Evolutionary conservation across 495 filamentous ascomycete species (phyloP).

Genomic region (Penicillium pulvis): DNA sequence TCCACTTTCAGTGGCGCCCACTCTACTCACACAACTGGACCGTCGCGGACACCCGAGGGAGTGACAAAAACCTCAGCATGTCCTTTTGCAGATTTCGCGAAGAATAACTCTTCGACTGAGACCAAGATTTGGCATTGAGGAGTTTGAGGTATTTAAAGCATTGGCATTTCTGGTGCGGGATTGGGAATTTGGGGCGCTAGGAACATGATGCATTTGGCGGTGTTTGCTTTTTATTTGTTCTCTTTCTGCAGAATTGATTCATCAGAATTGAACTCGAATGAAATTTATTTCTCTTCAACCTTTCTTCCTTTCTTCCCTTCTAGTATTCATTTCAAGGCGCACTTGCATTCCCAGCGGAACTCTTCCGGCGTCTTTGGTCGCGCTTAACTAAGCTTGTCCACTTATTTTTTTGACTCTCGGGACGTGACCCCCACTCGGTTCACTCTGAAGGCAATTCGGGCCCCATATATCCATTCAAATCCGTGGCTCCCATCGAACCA

Average conservation of each 20-base stretch:
- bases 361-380: neutral
- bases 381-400: neutral
- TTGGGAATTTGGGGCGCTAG: constrained; percentile 1
- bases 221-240: constrained; percentile 1
- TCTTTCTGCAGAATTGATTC: too few relatives aligned
- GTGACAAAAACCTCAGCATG: constrained; percentile 23
- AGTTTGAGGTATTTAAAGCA: neutral
- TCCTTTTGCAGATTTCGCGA: constrained; percentile 39
- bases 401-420: constrained; percentile 1
- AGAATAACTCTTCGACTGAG: constrained; percentile 21
- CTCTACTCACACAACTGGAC: constrained; percentile 11
- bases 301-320: neutral
- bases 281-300: neutral
- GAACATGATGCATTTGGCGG: neutral
- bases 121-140: constrained; percentile 44
- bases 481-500: neutral
- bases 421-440: constrained; percentile 21
- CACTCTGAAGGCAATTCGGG: constrained; percentile 9
- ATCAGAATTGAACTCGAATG: neutral
- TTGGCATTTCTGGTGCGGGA: constrained; percentile 17
- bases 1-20: constrained; percentile 22
- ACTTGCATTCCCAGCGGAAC: neutral
- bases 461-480: neutral
- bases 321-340: neutral
- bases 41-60: neutral